Evolutionary conservation across 2,329 filamentous ascomycete genomes (phyloP), one percentile per base, ranked within the genome.

Genomic region (Pseudogymnoascus pannorum): DNA sequence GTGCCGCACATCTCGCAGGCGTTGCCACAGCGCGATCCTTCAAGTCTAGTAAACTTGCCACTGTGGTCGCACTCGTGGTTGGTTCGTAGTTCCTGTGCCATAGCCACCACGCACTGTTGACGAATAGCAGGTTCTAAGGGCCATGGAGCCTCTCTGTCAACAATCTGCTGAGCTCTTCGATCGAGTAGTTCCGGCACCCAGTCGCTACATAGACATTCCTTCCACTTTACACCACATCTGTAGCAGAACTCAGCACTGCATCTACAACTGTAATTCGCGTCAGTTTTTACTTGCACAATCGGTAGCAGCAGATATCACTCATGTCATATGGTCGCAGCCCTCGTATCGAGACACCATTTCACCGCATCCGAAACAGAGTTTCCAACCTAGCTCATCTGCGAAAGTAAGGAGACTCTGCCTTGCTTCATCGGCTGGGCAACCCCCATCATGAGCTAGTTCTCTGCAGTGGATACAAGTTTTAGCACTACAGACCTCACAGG

Each of bases 241-340:
- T 67, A 67, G 61, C 66, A 67, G 63, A 66, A 67, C 42, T 67
- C 57, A 35, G 65, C 61, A 29, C 48, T 59, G 38, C 65, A 67
- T 62, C 63, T 65, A 60, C 64, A 67, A 54, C 65, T 67, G 31
- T 61, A 18, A 60, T 64, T 61, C 58, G 22, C 5, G 33, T 66
- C 22, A 66, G 57, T 60, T 38, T 61, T 33, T 51, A 58, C 7
- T 29, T 33, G 16, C 38, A 62, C 54, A 11, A 62, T 35, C 20
- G 48, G 16, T 48, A 64, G 63, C n/a, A 61, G 9, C 60, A 59
- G 60, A 24, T 58, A 61, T 54, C 44, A 61, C 62, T 64, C 57
- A 67, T 62, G 60, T 67, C 61, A 67, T 67, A 38, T 67, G 64
- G 54, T 65, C 60, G 62, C 63, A 67, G 18, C 64, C 64, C 36